phyloP scores from a whole-genome alignment of 306 rosid genomes.

The Pueraria montana region DNA sequence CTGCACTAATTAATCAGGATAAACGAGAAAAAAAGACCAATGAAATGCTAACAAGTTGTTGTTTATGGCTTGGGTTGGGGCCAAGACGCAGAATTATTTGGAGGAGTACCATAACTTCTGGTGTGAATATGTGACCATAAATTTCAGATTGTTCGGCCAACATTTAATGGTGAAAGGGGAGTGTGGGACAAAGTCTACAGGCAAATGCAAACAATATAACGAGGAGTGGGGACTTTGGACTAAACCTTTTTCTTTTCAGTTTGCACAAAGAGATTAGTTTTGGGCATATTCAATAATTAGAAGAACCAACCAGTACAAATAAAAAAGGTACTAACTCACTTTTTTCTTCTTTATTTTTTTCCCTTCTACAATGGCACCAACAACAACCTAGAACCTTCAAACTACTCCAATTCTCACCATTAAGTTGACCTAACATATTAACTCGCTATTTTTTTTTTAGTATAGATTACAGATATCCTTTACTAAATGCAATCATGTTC shows the following conservation, averaged over 20 bases:
- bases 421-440: too few species aligned
- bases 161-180: background rate
- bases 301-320: background rate
- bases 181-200: background rate
- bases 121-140: background rate
- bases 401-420: too few species aligned
- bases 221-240: background rate
- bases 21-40: background rate
- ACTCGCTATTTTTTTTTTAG: too few species aligned
- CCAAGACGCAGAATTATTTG: background rate
- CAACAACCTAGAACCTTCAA: too few species aligned
- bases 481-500: too few species aligned
- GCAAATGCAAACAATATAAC: constrained; percentile 1
- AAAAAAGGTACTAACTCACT: background rate
- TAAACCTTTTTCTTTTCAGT: background rate
- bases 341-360: too few species aligned
- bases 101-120: background rate
- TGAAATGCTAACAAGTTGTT: background rate
- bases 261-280: background rate
- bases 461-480: too few species aligned
- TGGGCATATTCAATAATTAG: background rate
- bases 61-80: background rate
- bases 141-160: constrained; percentile 21
- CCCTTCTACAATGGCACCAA: too few species aligned
- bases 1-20: background rate